Conservation (phyloP, 306 rosid species). For the Quercus robur region DNA sequence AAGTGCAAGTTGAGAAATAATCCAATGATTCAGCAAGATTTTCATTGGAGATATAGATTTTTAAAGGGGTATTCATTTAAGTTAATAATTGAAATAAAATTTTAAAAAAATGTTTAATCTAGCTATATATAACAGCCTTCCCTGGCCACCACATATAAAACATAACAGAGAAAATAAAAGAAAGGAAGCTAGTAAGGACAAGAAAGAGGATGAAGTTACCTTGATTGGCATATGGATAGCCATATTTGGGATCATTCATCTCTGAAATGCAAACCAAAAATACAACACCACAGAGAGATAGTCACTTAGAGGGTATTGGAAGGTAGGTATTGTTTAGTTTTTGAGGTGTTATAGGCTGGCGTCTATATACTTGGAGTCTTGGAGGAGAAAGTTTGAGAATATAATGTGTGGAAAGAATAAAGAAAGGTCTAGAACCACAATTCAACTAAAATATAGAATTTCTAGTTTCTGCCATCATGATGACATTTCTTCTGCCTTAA, state of each 20-base stretch:
- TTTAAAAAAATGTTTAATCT: too few relatives aligned
- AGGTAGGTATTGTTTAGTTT: conserved; percentile 4
- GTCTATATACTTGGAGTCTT: not conserved
- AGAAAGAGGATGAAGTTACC: conserved; percentile 30
- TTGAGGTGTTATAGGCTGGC: not conserved
- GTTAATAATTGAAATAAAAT: too few relatives aligned
- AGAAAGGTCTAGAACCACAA: conserved; percentile 31
- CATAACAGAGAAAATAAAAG: not conserved
- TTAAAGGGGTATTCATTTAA: too few relatives aligned
- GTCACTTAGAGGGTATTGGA: conserved; percentile 11
- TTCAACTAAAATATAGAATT: not conserved
- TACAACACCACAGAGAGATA: conserved; percentile 1
- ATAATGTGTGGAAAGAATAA: conserved; percentile 25
- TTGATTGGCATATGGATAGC: conserved; percentile 62
- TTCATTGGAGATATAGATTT: too few relatives aligned
- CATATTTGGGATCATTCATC: conserved; percentile 68
- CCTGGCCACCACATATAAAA: not conserved
- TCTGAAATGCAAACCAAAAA: conserved; percentile 6
- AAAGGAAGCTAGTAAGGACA: not conserved
- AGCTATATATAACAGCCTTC: not conserved
- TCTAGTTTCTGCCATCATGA: not conserved
- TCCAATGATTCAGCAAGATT: not conserved
- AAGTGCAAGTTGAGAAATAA: not conserved
- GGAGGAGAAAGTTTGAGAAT: conserved; percentile 19
- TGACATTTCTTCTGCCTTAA: not conserved